Evolutionary conservation across 2,329 filamentous ascomycete genomes (phyloP).

Genomic region (Talaromyces sp.): DNA sequence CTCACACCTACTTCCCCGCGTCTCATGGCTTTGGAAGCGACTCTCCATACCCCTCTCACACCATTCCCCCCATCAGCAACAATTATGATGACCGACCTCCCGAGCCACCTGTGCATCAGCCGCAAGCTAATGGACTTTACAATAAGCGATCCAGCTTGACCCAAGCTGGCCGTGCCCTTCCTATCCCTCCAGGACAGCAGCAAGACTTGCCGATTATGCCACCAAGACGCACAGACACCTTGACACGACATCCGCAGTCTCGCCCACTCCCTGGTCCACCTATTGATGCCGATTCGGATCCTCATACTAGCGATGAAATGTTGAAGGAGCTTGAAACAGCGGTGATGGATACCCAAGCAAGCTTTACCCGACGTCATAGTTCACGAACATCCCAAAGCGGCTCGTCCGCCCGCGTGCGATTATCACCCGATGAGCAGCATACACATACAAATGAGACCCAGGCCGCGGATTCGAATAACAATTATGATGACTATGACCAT

Average conservation of each 20-base stretch:
- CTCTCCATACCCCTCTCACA: constrained; percentile 26
- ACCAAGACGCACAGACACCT: constrained; percentile 55
- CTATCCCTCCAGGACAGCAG: constrained; percentile 52
- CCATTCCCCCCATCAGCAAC: constrained; percentile 20
- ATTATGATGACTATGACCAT: constrained; percentile 60
- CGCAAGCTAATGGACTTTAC: constrained; percentile 29
- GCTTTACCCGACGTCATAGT: constrained; percentile 27
- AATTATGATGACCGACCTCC: constrained; percentile 37
- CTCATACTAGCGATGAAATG: constrained; percentile 56
- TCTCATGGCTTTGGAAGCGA: constrained; percentile 28
- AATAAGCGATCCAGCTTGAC: constrained; percentile 31
- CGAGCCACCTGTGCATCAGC: constrained; percentile 36
- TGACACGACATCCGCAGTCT: constrained; percentile 59
- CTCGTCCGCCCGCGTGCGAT: constrained; percentile 22
- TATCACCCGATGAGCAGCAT: constrained; percentile 49
- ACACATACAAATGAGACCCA: constrained; percentile 53
- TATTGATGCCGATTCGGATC: constrained; percentile 44
- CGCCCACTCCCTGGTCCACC: constrained; percentile 63
- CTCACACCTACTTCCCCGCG: constrained; percentile 26
- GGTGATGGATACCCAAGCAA: constrained; percentile 43
- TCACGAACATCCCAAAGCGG: constrained; percentile 28
- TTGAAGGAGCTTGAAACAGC: constrained; percentile 61
- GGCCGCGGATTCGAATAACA: constrained; percentile 47
- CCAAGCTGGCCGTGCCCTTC: constrained; percentile 43
- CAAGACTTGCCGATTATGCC: constrained; percentile 54